Conservation (phyloP, 129 eudicot genomes). For the Helianthus tuberosus region DNA sequence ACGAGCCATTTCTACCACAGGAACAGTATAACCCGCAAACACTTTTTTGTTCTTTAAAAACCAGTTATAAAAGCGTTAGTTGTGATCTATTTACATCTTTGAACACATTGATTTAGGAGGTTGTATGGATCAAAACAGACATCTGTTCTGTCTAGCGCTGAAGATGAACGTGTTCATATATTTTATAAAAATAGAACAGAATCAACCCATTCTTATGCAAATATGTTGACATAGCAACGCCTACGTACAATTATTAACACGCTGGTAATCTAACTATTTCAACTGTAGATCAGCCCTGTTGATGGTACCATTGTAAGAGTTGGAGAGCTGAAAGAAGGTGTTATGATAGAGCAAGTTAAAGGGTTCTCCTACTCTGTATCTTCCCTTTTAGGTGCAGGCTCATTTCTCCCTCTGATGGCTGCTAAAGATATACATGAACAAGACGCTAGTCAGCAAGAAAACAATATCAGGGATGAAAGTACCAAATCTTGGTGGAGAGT, state of each 20-base stretch:
- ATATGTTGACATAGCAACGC: not conserved
- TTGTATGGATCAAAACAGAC: conserved; percentile 15
- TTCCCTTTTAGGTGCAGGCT: conserved; percentile 76
- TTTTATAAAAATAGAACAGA: not conserved
- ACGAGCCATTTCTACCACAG: not conserved
- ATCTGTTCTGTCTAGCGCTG: not conserved
- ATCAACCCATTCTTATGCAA: not conserved
- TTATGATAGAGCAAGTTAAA: conserved; percentile 95
- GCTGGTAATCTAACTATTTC: not conserved
- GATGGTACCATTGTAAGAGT: conserved; percentile 83
- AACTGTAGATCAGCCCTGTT: conserved; percentile 83
- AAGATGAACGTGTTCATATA: not conserved
- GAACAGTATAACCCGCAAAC: not conserved
- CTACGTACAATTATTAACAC: not conserved
- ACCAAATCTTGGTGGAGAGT: conserved; percentile 93
- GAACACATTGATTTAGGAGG: not conserved
- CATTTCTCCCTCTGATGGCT: conserved; percentile 57
- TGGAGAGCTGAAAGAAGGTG: conserved; percentile 90
- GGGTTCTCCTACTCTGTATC: conserved; percentile 88
- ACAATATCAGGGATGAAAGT: conserved; percentile 29
- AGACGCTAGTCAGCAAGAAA: conserved; percentile 42
- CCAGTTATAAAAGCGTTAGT: not conserved
- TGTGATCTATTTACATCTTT: not conserved
- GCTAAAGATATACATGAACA: conserved; percentile 36
- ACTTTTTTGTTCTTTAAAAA: not conserved